A percentile compares a stretch with the other conserved stretches of the same genome.
Evolutionary conservation across 768 basidiomycete species (phyloP).

Genomic region (Termitomyces sp.): DNA sequence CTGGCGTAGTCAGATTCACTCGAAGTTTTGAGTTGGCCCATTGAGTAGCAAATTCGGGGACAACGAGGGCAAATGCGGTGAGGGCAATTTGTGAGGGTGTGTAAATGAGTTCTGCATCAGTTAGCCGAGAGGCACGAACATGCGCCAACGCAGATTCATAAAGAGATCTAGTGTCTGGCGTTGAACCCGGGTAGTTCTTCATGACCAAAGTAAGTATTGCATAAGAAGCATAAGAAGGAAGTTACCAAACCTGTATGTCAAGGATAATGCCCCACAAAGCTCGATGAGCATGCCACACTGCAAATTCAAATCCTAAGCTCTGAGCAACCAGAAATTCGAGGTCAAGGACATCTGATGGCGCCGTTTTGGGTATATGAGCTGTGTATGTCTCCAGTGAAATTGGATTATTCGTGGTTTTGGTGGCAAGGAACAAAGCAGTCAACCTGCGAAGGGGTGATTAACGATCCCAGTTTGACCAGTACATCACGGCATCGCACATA

Average conservation of each 20-base stretch:
- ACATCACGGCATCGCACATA: slow-evolving; percentile 57
- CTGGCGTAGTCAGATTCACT: slow-evolving; percentile 12
- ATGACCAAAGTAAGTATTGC: background rate
- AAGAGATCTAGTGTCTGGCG: slow-evolving; percentile 44
- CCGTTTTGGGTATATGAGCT: slow-evolving; percentile 76
- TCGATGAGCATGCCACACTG: slow-evolving; percentile 87
- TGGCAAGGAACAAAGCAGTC: slow-evolving; percentile 90
- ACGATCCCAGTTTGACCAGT: background rate
- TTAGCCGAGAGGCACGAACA: slow-evolving; percentile 78
- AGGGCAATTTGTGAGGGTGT: slow-evolving; percentile 93
- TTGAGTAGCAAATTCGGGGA: slow-evolving; percentile 52
- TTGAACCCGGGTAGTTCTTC: slow-evolving; percentile 56
- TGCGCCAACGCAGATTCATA: slow-evolving; percentile 67
- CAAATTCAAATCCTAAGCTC: slow-evolving; percentile 90
- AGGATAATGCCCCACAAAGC: slow-evolving; percentile 88
- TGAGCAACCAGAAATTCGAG: slow-evolving; percentile 96
- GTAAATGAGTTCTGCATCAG: slow-evolving; percentile 89
- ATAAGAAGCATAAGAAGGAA: background rate
- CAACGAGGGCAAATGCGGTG: slow-evolving; percentile 66
- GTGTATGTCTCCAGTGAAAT: slow-evolving; percentile 87
- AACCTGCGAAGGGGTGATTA: slow-evolving; percentile 54
- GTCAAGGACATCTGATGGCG: slow-evolving; percentile 81
- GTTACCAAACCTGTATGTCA: slow-evolving; percentile 69
- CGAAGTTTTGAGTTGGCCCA: slow-evolving; percentile 52
- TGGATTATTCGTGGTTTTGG: slow-evolving; percentile 95